Conservation (phyloP, 2,329 filamentous ascomycete genomes). For the Ceratocystis huliohia region DNA sequence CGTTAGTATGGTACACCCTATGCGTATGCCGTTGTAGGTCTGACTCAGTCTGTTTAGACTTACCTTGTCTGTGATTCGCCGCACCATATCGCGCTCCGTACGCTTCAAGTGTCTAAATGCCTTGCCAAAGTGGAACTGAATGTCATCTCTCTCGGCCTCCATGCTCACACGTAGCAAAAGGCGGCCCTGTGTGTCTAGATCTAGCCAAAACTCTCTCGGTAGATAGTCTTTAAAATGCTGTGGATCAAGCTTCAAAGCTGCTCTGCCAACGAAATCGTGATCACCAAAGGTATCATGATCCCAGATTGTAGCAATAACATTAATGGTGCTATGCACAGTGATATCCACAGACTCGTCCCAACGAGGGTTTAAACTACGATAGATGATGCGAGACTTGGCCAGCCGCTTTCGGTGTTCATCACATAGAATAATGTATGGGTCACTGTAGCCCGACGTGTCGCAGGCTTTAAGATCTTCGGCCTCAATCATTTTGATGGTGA, state of each 20-base stretch:
- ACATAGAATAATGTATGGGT: slow-evolving; percentile 91
- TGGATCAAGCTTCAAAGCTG: slow-evolving; percentile 97
- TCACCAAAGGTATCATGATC: slow-evolving; percentile 96
- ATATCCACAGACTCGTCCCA: slow-evolving; percentile 98
- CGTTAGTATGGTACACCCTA: not conserved
- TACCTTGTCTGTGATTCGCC: slow-evolving; percentile 96
- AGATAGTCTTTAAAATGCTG: slow-evolving; percentile 92
- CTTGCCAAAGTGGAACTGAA: slow-evolving; percentile 97
- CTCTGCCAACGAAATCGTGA: slow-evolving; percentile 92
- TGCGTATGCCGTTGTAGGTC: not conserved
- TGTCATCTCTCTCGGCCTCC: slow-evolving; percentile 97
- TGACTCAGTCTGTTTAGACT: not conserved
- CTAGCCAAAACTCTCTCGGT: slow-evolving; percentile 93
- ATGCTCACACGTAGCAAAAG: slow-evolving; percentile 86
- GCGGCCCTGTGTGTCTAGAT: slow-evolving; percentile 87
- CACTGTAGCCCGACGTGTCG: slow-evolving; percentile 83
- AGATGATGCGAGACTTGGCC: slow-evolving; percentile 85
- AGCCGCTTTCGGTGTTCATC: slow-evolving; percentile 97
- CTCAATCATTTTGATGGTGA: slow-evolving; percentile 97
- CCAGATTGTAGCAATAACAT: slow-evolving; percentile 95
- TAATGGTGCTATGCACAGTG: slow-evolving; percentile 78
- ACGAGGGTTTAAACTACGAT: slow-evolving; percentile 77
- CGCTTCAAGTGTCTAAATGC: slow-evolving; percentile 90
- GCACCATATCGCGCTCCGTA: slow-evolving; percentile 94
- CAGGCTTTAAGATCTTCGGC: slow-evolving; percentile 97